Evolutionary conservation across 2,329 filamentous ascomycete species (phyloP).

Genomic region (Diaporthe ampelina): DNA sequence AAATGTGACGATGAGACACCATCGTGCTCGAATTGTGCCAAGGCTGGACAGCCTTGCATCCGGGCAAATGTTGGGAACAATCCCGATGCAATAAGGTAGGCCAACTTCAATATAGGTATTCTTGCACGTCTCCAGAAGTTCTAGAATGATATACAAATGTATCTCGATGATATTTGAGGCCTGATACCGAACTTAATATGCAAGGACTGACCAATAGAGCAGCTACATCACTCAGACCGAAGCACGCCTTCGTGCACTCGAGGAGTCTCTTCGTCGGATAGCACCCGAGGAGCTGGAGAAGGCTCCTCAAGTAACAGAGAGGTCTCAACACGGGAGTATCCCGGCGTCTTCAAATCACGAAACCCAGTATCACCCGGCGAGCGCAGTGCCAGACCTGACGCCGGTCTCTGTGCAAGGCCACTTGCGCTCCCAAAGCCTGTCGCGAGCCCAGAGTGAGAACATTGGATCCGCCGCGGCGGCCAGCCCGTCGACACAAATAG

Average conservation of each 20-base stretch:
- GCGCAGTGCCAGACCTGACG: slow-evolving; percentile 21
- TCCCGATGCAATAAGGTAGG: slow-evolving; percentile 40
- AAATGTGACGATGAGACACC: slow-evolving; percentile 49
- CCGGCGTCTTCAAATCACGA: slow-evolving; percentile 5
- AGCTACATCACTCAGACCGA: slow-evolving; percentile 39
- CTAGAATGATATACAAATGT: background rate
- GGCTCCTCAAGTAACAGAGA: slow-evolving; percentile 24
- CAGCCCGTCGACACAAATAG: slow-evolving; percentile 40
- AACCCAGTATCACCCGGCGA: background rate
- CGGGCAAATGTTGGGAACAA: slow-evolving; percentile 42
- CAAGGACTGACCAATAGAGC: slow-evolving; percentile 2
- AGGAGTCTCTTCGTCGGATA: slow-evolving; percentile 43
- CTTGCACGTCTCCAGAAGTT: background rate
- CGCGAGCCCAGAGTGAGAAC: slow-evolving; percentile 4
- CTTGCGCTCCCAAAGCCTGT: slow-evolving; percentile 8
- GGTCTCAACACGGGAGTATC: background rate
- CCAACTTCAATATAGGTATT: no score
- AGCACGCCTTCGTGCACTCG: slow-evolving; percentile 41
- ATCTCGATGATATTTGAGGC: background rate
- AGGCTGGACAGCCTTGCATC: slow-evolving; percentile 49
- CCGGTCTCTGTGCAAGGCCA: background rate
- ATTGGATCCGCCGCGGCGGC: slow-evolving; percentile 6
- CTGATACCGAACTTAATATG: background rate
- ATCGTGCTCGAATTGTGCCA: slow-evolving; percentile 49
- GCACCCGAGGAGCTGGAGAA: slow-evolving; percentile 46